Evolutionary conservation across 495 filamentous ascomycete species (phyloP).

Genomic region (Aspergillus saccharolyticus): DNA sequence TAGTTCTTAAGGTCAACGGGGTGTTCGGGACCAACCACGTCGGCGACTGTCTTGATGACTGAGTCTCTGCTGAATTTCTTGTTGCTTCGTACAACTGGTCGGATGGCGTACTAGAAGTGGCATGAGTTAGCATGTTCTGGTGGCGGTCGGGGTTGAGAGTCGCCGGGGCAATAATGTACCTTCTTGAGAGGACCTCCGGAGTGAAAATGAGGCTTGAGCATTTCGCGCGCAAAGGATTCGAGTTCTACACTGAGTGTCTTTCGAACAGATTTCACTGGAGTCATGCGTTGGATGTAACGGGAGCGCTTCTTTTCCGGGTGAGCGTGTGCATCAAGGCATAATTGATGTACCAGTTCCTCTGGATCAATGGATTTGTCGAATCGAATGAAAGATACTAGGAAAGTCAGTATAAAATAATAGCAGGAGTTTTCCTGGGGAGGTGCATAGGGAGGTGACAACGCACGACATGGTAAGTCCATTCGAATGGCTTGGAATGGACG

Average conservation of each 20-base stretch:
- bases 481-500: slow-evolving; percentile 57
- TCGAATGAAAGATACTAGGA: slow-evolving; percentile 39
- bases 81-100: slow-evolving; percentile 76
- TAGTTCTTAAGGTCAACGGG: slow-evolving; percentile 77
- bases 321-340: slow-evolving; percentile 62
- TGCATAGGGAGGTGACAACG: slow-evolving; percentile 47
- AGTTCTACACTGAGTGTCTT: slow-evolving; percentile 77
- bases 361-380: slow-evolving; percentile 68
- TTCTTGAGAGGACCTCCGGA: slow-evolving; percentile 43
- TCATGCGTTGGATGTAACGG: slow-evolving; percentile 79
- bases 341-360: slow-evolving; percentile 66
- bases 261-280: slow-evolving; percentile 67
- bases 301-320: slow-evolving; percentile 52
- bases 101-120: slow-evolving; percentile 74
- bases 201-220: slow-evolving; percentile 71
- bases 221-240: slow-evolving; percentile 62
- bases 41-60: slow-evolving; percentile 77
- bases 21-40: slow-evolving; percentile 60
- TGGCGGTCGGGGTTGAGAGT: not conserved
- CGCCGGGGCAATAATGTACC: slow-evolving; percentile 28
- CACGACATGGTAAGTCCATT: slow-evolving; percentile 73
- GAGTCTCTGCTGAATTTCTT: slow-evolving; percentile 64
- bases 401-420: slow-evolving; percentile 13
- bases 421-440: too few species aligned
- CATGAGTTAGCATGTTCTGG: not conserved